Evolutionary conservation across 768 basidiomycete genomes (phyloP).

Genomic region (Tylopilus subfusipes): DNA sequence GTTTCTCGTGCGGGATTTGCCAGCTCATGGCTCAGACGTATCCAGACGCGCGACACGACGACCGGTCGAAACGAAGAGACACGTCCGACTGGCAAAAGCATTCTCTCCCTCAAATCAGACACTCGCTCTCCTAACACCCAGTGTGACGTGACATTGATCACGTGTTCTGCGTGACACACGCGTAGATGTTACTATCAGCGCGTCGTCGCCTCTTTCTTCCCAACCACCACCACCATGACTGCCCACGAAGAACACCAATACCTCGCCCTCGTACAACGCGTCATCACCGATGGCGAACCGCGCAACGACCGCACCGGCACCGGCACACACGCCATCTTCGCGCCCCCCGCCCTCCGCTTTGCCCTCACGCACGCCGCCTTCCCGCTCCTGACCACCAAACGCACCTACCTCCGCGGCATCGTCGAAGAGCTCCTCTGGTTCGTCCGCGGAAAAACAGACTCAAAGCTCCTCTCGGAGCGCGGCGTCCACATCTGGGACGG

Average conservation of each 20-base stretch:
- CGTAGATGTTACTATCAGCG: slow-evolving; percentile 5
- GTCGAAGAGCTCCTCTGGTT: slow-evolving; percentile 97
- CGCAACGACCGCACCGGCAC: slow-evolving; percentile 94
- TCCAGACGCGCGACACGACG: slow-evolving; percentile 2
- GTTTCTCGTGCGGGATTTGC: neutral
- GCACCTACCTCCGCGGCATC: slow-evolving; percentile 89
- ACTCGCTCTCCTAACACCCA: too few species aligned
- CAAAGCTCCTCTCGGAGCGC: slow-evolving; percentile 66
- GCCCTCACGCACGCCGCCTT: slow-evolving; percentile 71
- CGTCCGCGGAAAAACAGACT: slow-evolving; percentile 78
- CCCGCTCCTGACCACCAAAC: slow-evolving; percentile 92
- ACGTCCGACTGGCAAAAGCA: slow-evolving; percentile 9
- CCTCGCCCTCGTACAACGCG: slow-evolving; percentile 71
- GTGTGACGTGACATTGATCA: slow-evolving; percentile 18
- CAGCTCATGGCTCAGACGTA: neutral
- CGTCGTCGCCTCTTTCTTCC: slow-evolving; percentile 2
- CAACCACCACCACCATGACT: slow-evolving; percentile 12
- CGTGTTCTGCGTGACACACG: slow-evolving; percentile 8
- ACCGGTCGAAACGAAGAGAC: slow-evolving; percentile 2
- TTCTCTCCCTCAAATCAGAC: neutral
- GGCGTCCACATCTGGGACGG: slow-evolving; percentile 98
- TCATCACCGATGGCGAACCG: slow-evolving; percentile 70
- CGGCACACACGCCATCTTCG: slow-evolving; percentile 89
- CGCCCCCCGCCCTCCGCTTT: slow-evolving; percentile 87
- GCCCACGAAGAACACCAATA: slow-evolving; percentile 90